Evolutionary conservation across 306 rosid genomes (phyloP).

Genomic region (Prunus fruticosa): DNA sequence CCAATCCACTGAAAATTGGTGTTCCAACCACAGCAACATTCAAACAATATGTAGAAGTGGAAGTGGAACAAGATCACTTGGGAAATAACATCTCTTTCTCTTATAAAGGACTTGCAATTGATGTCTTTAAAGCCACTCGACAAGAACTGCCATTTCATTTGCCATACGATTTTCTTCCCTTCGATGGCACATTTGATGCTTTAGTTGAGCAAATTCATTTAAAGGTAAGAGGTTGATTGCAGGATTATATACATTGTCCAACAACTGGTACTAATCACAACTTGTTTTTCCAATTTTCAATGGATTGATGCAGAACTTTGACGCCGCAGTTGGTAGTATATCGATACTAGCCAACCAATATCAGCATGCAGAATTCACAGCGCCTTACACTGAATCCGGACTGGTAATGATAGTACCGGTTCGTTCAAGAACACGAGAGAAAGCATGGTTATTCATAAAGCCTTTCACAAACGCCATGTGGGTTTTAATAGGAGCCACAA

Average conservation of each 20-base stretch:
- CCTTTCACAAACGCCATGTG: conserved; percentile 49
- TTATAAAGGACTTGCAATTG: conserved; percentile 12
- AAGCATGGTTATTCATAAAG: conserved; percentile 39
- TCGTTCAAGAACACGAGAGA: conserved; percentile 3
- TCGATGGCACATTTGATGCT: background rate
- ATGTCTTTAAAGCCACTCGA: conserved; percentile 1
- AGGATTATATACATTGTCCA: background rate
- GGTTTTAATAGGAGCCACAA: conserved; percentile 24
- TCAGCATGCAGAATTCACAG: conserved; percentile 9
- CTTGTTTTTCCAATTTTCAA: background rate
- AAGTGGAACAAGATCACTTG: background rate
- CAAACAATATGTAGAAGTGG: conserved; percentile 13
- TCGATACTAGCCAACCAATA: background rate
- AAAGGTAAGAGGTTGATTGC: background rate
- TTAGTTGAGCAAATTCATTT: conserved; percentile 6
- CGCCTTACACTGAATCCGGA: conserved; percentile 36
- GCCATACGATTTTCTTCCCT: background rate
- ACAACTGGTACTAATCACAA: background rate
- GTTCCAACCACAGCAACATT: background rate
- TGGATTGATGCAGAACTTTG: conserved; percentile 26
- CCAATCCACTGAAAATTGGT: conserved; percentile 7
- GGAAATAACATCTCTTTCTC: background rate
- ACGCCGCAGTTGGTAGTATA: conserved; percentile 36
- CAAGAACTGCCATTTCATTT: background rate
- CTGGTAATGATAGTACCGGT: conserved; percentile 43